Evolutionary conservation across 768 basidiomycete species (phyloP).

Genomic region (Leucocoprinus sp.): DNA sequence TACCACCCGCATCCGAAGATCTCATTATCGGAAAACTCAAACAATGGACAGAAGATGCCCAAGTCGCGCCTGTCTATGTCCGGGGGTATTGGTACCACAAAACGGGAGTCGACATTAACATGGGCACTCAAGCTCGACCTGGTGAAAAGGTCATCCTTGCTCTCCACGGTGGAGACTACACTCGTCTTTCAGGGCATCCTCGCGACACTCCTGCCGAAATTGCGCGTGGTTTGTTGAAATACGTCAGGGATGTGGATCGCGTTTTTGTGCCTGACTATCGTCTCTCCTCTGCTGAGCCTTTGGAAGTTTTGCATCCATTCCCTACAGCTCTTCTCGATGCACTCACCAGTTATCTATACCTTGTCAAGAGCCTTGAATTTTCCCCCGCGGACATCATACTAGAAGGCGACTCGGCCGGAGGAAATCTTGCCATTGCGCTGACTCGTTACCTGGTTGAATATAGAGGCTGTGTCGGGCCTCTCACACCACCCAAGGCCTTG

Average conservation of each 20-base stretch:
- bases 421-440: slow-evolving; percentile 58
- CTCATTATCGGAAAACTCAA: slow-evolving; percentile 37
- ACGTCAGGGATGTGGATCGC: slow-evolving; percentile 35
- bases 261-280: slow-evolving; percentile 67
- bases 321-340: slow-evolving; percentile 71
- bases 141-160: slow-evolving; percentile 51
- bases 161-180: slow-evolving; percentile 58
- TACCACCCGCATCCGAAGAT: slow-evolving; percentile 31
- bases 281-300: slow-evolving; percentile 39
- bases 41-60: slow-evolving; percentile 29
- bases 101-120: slow-evolving; percentile 24
- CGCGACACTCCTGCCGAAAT: slow-evolving; percentile 36
- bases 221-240: slow-evolving; percentile 37
- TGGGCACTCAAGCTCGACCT: slow-evolving; percentile 30
- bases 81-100: slow-evolving; percentile 54
- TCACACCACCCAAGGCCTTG: slow-evolving; percentile 37
- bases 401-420: slow-evolving; percentile 73
- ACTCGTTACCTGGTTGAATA: slow-evolving; percentile 53
- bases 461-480: slow-evolving; percentile 25
- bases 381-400: slow-evolving; percentile 53
- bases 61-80: slow-evolving; percentile 33
- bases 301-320: slow-evolving; percentile 46
- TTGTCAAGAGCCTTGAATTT: slow-evolving; percentile 50
- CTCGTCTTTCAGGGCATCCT: slow-evolving; percentile 48
- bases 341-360: slow-evolving; percentile 65